Evolutionary conservation across 2,329 filamentous ascomycete genomes (phyloP).

Genomic region (Xylariaceae sp.): DNA sequence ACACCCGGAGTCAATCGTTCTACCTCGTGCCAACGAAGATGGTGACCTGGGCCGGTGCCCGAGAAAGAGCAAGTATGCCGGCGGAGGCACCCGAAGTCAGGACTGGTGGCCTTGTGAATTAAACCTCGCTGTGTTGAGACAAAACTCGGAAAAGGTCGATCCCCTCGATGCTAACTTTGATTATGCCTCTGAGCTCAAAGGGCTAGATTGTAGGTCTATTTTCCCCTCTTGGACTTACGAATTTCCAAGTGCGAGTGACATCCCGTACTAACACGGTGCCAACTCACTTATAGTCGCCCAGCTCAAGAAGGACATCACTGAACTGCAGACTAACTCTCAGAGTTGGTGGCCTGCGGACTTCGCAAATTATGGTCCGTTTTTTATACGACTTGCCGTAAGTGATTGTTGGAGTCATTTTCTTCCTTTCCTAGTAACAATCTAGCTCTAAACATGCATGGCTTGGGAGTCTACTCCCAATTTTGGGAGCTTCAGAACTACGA

Average conservation of each 20-base stretch:
- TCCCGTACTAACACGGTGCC: neutral
- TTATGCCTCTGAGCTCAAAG: slow-evolving; percentile 70
- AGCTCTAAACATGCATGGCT: too few species aligned
- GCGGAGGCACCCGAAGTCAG: slow-evolving; percentile 61
- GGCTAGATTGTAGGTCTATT: slow-evolving; percentile 53
- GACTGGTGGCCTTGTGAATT: slow-evolving; percentile 74
- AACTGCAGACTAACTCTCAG: slow-evolving; percentile 71
- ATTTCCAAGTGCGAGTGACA: too few species aligned
- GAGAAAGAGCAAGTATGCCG: slow-evolving; percentile 38
- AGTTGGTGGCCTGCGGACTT: slow-evolving; percentile 80
- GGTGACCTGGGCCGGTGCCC: slow-evolving; percentile 3
- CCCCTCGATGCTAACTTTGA: slow-evolving; percentile 64
- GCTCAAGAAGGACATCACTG: slow-evolving; percentile 68
- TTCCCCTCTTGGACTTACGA: too few species aligned
- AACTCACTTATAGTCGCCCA: slow-evolving; percentile 33
- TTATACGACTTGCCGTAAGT: slow-evolving; percentile 73
- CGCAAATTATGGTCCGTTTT: slow-evolving; percentile 75
- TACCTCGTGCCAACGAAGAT: neutral
- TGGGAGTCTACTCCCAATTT: too few species aligned
- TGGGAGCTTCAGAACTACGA: too few species aligned
- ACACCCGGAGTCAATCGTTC: neutral
- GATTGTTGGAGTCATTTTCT: too few species aligned
- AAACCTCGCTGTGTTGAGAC: slow-evolving; percentile 67
- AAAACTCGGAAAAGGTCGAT: slow-evolving; percentile 60
- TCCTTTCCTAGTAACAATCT: too few species aligned